phyloP scores from a whole-genome alignment of 495 filamentous ascomycete genomes.

The Aspergillus carlsbadensis region DNA sequence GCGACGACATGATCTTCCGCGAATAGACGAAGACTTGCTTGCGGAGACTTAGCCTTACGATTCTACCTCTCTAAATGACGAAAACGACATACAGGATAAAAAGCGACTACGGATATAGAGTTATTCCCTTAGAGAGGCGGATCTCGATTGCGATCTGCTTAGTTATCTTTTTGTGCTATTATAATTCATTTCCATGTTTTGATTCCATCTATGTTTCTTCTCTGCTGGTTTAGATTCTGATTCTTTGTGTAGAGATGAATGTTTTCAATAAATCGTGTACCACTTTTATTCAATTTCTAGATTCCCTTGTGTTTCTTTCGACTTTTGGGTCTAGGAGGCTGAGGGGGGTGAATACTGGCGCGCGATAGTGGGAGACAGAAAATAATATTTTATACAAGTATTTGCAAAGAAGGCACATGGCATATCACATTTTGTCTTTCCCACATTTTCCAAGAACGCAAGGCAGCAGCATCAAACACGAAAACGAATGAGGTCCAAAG shows the following conservation, averaged over 20 bases:
- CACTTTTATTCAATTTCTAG: too few species aligned
- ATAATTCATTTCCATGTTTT: neutral
- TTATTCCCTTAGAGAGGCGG: neutral
- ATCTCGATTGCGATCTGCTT: neutral
- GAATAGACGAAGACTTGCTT: slow-evolving; percentile 24
- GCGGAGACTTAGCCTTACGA: neutral
- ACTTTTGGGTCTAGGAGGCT: too few species aligned
- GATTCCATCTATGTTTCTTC: slow-evolving; percentile 1
- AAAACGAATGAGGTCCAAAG: too few species aligned
- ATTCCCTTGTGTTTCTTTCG: neutral
- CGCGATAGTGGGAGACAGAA: too few species aligned
- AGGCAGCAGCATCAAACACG: too few species aligned
- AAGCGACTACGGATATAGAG: neutral
- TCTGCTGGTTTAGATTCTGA: neutral
- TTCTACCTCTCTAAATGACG: neutral
- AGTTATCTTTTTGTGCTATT: slow-evolving; percentile 1
- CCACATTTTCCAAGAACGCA: too few species aligned
- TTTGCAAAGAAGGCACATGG: too few species aligned
- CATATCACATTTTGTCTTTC: too few species aligned
- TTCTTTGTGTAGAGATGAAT: neutral
- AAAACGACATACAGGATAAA: neutral
- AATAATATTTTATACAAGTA: too few species aligned
- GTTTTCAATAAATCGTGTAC: slow-evolving; percentile 8
- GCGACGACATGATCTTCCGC: slow-evolving; percentile 66
- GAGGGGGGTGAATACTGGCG: too few species aligned